A percentile compares a stretch with the other conserved stretches of the same genome.
Conservation (phyloP, 1,284 basidiomycete species). For the Trichosporon sp. region DNA sequence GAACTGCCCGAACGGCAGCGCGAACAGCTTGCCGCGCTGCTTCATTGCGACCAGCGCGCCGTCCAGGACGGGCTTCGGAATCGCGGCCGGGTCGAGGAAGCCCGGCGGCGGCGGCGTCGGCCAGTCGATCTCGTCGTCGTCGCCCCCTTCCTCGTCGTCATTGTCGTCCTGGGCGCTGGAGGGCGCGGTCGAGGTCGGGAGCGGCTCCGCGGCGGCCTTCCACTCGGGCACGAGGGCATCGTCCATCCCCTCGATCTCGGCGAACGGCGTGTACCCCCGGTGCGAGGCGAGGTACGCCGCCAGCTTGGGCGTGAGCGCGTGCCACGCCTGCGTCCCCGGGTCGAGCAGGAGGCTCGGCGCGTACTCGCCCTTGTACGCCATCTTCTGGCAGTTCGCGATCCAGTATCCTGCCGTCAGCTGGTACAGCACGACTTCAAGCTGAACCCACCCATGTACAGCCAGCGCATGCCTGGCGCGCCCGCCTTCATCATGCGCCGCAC, state of each 20-base stretch:
- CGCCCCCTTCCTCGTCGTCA: slow-evolving; percentile 18
- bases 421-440: not conserved
- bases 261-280: slow-evolving; percentile 45
- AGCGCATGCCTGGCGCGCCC: slow-evolving; percentile 61
- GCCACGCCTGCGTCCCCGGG: slow-evolving; percentile 74
- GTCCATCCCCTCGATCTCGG: slow-evolving; percentile 16
- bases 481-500: slow-evolving; percentile 66
- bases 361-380: slow-evolving; percentile 95
- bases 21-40: not conserved
- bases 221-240: slow-evolving; percentile 3
- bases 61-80: slow-evolving; percentile 27
- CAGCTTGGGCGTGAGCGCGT: slow-evolving; percentile 61
- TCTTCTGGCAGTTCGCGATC: slow-evolving; percentile 86
- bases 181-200: not conserved
- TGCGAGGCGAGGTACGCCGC: slow-evolving; percentile 62
- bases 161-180: not conserved
- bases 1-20: slow-evolving; percentile 16
- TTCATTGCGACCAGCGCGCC: slow-evolving; percentile 29
- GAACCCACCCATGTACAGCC: slow-evolving; percentile 76
- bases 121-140: slow-evolving; percentile 21
- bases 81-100: slow-evolving; percentile 26
- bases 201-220: slow-evolving; percentile 4
- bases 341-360: slow-evolving; percentile 81
- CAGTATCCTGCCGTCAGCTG: slow-evolving; percentile 66
- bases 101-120: slow-evolving; percentile 42